These are phyloP conservation scores for Penicillium pulvis DNA, from an alignment of 495 filamentous ascomycete genomes.

Conservation along the genomic window DNA sequence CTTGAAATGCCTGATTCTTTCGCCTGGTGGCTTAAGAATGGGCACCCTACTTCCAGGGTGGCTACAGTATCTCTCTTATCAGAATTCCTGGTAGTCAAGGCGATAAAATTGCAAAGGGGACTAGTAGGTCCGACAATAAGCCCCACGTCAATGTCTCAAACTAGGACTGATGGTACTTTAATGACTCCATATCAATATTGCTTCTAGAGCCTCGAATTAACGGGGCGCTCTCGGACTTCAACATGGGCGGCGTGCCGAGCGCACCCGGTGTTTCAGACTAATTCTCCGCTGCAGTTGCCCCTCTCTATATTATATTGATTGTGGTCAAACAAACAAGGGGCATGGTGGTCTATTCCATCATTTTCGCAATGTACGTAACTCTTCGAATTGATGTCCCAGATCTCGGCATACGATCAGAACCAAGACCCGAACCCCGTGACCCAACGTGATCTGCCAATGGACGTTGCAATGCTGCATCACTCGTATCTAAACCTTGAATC, in stretches of 20 bases:
- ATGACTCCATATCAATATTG: not conserved
- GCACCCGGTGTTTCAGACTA: constrained; percentile 28
- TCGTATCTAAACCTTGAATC: not conserved
- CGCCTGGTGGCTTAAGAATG: not conserved
- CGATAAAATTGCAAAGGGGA: not conserved
- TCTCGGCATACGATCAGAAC: not conserved
- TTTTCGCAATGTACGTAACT: not conserved
- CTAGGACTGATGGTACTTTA: not conserved
- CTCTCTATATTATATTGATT: constrained; percentile 6
- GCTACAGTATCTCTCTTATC: not conserved
- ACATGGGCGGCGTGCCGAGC: constrained; percentile 16
- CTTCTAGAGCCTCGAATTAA: not conserved
- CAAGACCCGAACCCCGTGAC: no score
- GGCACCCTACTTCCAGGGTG: no score
- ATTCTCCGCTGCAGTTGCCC: constrained; percentile 18
- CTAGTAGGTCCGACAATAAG: not conserved
- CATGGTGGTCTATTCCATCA: not conserved
- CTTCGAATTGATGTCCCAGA: not conserved
- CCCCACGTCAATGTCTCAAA: not conserved
- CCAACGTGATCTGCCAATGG: no score
- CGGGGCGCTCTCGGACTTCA: constrained; percentile 1
- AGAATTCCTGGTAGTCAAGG: not conserved
- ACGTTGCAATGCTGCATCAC: not conserved
- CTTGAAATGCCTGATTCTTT: not conserved
- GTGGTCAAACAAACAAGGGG: not conserved